Evolutionary conservation across 2,329 filamentous ascomycete genomes (phyloP), one percentile per base, ranked within the genome.

Genomic region (Colletotrichum tanaceti): DNA sequence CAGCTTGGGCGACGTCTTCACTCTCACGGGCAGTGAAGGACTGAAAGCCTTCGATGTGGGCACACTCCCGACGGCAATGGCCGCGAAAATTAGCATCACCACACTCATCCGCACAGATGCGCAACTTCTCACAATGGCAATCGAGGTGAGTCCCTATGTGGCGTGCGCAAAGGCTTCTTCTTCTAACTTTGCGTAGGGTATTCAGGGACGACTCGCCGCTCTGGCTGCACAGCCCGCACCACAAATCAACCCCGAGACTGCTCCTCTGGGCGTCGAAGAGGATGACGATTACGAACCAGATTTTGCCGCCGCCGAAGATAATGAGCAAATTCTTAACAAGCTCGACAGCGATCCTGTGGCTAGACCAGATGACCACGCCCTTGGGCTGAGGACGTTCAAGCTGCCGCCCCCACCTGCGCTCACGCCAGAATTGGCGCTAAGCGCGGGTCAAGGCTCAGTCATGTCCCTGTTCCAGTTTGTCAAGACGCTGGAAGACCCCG

Each of bases 241-340:
- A 1, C 80, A 79, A 7, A 71, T 88, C 35, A 87, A 88, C 70
- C 83, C 88, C 9, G 86, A 88, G 62, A 90, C 88, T 2, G 83
- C 86, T 16, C 87, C 86, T 1, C 77, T 90, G 2, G 88, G 87
- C 32, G 89, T 92, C 4, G 89, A 91, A 7, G 90, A 91, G 10
- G 94, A 97, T 49, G 93, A 97, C 52, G 81, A 83, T 67, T 98
- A 98, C 75, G 95, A 98, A 74, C 94, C 95, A 0, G 92, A 97
- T 75, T 94, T 93, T 73, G 89, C 91, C 68, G 87, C 91, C 10
- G 88, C 89, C 43, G 93, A 97, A 77, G 90, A 93, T 72, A 88
- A 88, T 1, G 91, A 94, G 74, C 92, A 95, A 75, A 90, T 93
- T 39, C 80, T 91, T 57, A 93, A 95, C 78, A 92, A 92, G 76